phyloP scores from a whole-genome alignment of 1,284 basidiomycete species.

The Gymnopus androsaceus region DNA sequence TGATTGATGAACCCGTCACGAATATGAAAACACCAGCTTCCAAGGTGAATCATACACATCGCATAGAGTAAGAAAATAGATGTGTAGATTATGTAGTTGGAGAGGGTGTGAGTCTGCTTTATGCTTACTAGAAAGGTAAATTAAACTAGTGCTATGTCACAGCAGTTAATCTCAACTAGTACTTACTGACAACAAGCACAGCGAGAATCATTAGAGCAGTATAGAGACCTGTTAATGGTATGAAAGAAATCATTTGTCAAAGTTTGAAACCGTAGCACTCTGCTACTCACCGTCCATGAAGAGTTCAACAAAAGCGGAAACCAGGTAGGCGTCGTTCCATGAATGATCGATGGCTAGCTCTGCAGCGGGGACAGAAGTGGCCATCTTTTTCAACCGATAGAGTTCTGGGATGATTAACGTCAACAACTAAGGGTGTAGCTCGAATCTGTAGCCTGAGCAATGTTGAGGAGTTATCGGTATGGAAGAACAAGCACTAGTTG shows the following conservation, averaged over 20 bases:
- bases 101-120: background rate
- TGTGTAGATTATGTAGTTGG: background rate
- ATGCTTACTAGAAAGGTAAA: background rate
- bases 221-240: background rate
- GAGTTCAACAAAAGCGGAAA: conserved; percentile 1
- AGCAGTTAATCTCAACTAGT: background rate
- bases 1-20: conserved; percentile 3
- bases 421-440: too few relatives aligned
- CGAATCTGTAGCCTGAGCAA: too few relatives aligned
- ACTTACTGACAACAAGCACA: background rate
- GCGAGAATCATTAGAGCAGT: background rate
- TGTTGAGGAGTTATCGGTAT: too few relatives aligned
- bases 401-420: too few relatives aligned
- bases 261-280: background rate
- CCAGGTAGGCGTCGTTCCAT: background rate
- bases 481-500: too few relatives aligned
- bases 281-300: conserved; percentile 1
- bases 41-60: background rate
- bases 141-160: background rate
- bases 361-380: background rate
- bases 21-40: background rate
- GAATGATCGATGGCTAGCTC: background rate
- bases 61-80: background rate
- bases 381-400: too few relatives aligned
- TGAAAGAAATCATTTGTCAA: background rate